Evolutionary conservation across 768 basidiomycete species (phyloP).

Genomic region (Boletus patriciae): DNA sequence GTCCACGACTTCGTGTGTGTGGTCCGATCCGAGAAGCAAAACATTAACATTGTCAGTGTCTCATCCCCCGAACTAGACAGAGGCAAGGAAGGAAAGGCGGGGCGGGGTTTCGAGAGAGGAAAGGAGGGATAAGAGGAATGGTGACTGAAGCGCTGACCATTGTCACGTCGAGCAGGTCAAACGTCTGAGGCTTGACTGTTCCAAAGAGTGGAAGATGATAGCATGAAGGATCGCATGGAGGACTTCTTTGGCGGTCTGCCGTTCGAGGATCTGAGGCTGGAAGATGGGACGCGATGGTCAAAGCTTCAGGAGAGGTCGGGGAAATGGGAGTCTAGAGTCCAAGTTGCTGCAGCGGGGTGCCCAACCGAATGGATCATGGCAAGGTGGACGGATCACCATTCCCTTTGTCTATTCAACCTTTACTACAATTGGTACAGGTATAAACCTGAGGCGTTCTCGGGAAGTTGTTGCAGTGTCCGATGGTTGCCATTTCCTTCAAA

Average conservation of each 20-base stretch:
- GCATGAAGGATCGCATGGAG: constrained; percentile 76
- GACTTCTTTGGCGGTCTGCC: constrained; percentile 69
- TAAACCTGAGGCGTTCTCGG: too few species aligned
- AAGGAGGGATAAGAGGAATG: too few species aligned
- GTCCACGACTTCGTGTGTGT: background rate
- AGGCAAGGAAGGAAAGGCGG: background rate
- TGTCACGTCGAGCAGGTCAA: too few species aligned
- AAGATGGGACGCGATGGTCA: background rate
- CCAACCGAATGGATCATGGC: too few species aligned
- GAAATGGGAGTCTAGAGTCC: too few species aligned
- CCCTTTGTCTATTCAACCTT: too few species aligned
- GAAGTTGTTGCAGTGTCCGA: too few species aligned
- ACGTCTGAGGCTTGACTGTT: constrained; percentile 70
- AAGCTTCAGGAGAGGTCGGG: background rate
- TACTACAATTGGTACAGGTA: too few species aligned
- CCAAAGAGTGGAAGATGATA: constrained; percentile 85
- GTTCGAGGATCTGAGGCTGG: constrained; percentile 61
- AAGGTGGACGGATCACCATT: too few species aligned
- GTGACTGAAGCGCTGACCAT: constrained; percentile 52
- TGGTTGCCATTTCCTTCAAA: too few species aligned
- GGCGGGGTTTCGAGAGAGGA: background rate
- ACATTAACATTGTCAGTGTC: constrained; percentile 5
- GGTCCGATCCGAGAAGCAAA: background rate
- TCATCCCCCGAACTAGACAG: background rate
- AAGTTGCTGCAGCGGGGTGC: too few species aligned